phyloP scores from a whole-genome alignment of 2,329 filamentous ascomycete species.

The Colletotrichum higginsianum region DNA sequence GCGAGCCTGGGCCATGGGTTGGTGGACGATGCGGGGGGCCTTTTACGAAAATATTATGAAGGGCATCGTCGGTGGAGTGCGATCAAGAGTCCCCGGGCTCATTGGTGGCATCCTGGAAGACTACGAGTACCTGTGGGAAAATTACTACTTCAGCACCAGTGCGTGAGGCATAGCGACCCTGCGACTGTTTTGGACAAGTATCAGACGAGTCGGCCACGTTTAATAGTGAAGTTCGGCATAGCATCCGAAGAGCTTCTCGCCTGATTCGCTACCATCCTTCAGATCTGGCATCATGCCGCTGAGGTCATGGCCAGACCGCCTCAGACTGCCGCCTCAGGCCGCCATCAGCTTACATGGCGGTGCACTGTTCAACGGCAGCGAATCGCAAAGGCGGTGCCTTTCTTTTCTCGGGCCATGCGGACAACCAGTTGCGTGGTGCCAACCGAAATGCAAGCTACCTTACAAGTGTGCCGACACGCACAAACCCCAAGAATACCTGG shows the following conservation, averaged over 20 bases:
- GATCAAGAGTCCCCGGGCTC: constrained; percentile 83
- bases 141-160: constrained; percentile 89
- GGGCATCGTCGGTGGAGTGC: constrained; percentile 79
- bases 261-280: background rate
- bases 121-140: constrained; percentile 98
- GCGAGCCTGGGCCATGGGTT: constrained; percentile 90
- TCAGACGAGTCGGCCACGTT: background rate
- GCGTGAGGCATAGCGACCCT: constrained; percentile 46
- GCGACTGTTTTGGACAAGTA: background rate
- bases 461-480: constrained; percentile 9
- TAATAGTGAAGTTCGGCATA: background rate
- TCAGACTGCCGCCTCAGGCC: background rate
- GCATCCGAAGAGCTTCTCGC: background rate
- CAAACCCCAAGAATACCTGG: constrained; percentile 1
- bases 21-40: constrained; percentile 97
- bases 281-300: constrained; percentile 8
- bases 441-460: constrained; percentile 14
- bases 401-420: constrained; percentile 13
- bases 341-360: background rate
- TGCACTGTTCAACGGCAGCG: constrained; percentile 1
- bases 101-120: constrained; percentile 91
- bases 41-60: constrained; percentile 95
- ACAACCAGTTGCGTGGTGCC: constrained; percentile 10
- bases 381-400: constrained; percentile 8
- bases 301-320: constrained; percentile 20